Percentiles rank a stretch among this genome's conserved stretches.
Conservation (phyloP, 2,329 filamentous ascomycete genomes). For the Cercospora zeina region DNA sequence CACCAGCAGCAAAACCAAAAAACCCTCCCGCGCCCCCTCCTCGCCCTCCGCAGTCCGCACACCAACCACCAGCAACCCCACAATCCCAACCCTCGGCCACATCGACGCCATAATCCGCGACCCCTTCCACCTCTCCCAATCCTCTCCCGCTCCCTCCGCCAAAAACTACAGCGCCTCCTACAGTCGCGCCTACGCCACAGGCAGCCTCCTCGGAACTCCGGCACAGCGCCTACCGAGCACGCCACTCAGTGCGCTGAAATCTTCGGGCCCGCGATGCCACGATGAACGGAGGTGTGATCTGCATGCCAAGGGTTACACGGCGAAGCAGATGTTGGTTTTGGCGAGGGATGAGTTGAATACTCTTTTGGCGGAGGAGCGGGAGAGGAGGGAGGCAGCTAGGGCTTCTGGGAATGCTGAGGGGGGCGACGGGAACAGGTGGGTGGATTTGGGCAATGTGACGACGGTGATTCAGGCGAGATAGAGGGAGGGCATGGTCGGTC, state of each 20-base stretch:
- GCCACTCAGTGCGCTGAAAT: neutral
- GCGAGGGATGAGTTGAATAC: neutral
- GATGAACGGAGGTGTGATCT: neutral
- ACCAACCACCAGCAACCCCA: neutral
- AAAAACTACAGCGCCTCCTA: neutral
- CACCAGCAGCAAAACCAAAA: neutral
- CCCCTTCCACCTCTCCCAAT: neutral
- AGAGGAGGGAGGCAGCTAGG: neutral
- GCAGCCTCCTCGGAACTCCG: neutral
- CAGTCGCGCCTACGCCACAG: neutral
- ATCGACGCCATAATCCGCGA: neutral
- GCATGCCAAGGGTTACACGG: neutral
- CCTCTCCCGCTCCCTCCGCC: neutral
- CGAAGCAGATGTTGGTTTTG: neutral
- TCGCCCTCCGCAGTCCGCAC: neutral
- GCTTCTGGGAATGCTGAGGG: neutral
- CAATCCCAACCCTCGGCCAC: neutral
- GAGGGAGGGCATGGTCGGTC: no score
- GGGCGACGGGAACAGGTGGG: neutral
- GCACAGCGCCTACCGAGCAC: neutral
- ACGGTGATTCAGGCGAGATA: neutral
- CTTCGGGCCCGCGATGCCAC: neutral
- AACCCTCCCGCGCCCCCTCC: neutral
- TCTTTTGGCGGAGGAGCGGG: neutral
- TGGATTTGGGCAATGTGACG: neutral